Evolutionary conservation across 2,329 filamentous ascomycete genomes (phyloP), one percentile per base, ranked within the genome.

Genomic region (Fonsecaea pedrosoi): DNA sequence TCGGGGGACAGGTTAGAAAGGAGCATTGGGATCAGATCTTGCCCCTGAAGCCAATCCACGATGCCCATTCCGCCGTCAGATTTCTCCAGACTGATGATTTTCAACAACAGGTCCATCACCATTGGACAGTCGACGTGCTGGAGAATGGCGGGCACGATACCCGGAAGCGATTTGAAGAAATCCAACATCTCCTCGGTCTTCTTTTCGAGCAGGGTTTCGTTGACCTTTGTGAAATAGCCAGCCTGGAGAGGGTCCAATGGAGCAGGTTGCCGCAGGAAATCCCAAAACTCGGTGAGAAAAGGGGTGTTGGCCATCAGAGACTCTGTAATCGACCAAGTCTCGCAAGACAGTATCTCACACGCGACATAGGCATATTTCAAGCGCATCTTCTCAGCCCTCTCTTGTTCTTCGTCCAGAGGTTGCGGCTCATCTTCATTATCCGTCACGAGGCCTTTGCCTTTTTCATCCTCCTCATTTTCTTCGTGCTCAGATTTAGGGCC

Each of bases 171-270:
- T 77, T 93, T 96, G 78, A 99, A 88, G 69, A 99, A 89, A 18
- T 90, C 88, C 72, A 98, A 84, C 94, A 98, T 99, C 71, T 97
- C 94, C 75, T 96, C 92, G 5, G 96, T 97, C 85, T 98, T 98
- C 81, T 95, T 96, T 78, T 98, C 95, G 64, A 99, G 90, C 21
- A 99, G 82, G n/a, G 92, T 91, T 81, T 99, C 95, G 78, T 98
- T 98, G 76, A 99, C 94, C 77, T 98, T 99, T 63, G 94, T 97
- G 77, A 99, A 99, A 78, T 99, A 99, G 75, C 94, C 94, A 18
- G 95, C 94, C 80, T 98, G 94, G 5, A 97, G 85, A 42, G 94
- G 91, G 77, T 98, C 94, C 63, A 99, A 86, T 2, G 94, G 92
- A 10, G 92, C 86, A n/a, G 92, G 87, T 63, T 89, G 87, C 76